Percentiles rank a stretch among this genome's conserved stretches.
Evolutionary conservation across 2,329 filamentous ascomycete species (phyloP).

Genomic region (Tolypocladium endophyticum): DNA sequence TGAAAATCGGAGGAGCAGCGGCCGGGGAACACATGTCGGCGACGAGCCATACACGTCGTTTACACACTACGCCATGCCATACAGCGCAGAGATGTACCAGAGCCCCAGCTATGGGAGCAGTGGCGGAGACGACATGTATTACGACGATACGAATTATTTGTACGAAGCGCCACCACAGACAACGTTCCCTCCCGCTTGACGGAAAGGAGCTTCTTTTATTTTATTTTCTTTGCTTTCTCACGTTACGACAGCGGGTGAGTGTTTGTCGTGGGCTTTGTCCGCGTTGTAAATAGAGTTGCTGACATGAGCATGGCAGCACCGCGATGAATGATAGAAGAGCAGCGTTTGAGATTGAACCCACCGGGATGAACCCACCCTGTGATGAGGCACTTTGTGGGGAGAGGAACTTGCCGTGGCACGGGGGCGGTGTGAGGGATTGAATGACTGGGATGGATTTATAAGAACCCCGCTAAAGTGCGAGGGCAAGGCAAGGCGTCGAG

Average conservation of each 20-base stretch:
- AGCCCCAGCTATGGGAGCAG: conserved; percentile 21
- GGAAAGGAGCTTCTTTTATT: not conserved
- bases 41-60: conserved; percentile 21
- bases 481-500: not conserved
- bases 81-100: conserved; percentile 12
- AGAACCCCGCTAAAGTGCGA: not conserved
- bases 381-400: not conserved
- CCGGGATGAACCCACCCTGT: not conserved
- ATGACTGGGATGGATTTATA: not conserved
- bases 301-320: not conserved
- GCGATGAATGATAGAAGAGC: not conserved
- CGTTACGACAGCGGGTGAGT: not conserved
- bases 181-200: conserved; percentile 1
- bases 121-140: conserved; percentile 21
- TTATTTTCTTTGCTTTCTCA: not conserved
- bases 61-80: conserved; percentile 15
- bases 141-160: conserved; percentile 17
- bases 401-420: not conserved
- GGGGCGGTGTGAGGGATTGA: not conserved
- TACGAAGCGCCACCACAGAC: conserved; percentile 12
- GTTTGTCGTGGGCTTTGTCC: not conserved
- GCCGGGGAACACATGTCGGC: conserved; percentile 22
- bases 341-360: not conserved
- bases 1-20: conserved; percentile 32
- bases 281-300: not conserved